Evolutionary conservation across 257 asterid species (phyloP), one percentile per base, ranked within the genome.

Genomic region (Jaltomata sinuosa): DNA sequence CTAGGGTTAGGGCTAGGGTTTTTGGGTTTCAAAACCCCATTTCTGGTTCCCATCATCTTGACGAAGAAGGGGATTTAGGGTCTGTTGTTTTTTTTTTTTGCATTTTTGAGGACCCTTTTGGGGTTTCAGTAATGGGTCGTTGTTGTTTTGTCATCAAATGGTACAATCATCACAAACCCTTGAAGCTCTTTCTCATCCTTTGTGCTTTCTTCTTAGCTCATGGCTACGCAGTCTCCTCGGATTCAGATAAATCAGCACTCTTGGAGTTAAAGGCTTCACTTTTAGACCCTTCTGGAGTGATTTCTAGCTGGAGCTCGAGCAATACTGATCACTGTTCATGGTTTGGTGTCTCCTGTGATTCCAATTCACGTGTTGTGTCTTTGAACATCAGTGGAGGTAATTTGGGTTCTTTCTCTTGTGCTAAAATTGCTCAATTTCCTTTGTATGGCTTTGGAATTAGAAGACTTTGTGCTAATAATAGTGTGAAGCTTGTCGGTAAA

Each of bases 191-290:
- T 87, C 85, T 91, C 89, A 42, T 92, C 40, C 11, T 76, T 21
- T 88, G 85, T 87, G 88, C 88, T 79, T 54, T 92, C 81, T 80
- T 91, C 47, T 84, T 90, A 74, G 91, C 92, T 89, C 90, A 64
- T 69, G 85, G 71, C 40, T 89, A 64, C 59, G 91, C 83, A 1
- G 91, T 47, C 64, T 90, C 89, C 10, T 86, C 92, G 64, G 97
- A 91, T 92, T 88, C 84, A 82, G 99, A 97, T 81, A 92, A 90
- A 92, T 90, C 98, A 84, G 97, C 96, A 32, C 95, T 97, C 6
- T 74, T 94, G 92, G 98, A 93, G 91, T 85, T 94, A 86, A 94
- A 93, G 90, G 89, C 83, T 84, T 90, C 94, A 38, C 83, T 97
- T 45, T 90, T 91, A 21, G 99, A 94, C 89, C 93, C 94, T 18